Base-by-base conservation (phyloP, 495 filamentous ascomycete species). In the Rusavskia elegans region DNA sequence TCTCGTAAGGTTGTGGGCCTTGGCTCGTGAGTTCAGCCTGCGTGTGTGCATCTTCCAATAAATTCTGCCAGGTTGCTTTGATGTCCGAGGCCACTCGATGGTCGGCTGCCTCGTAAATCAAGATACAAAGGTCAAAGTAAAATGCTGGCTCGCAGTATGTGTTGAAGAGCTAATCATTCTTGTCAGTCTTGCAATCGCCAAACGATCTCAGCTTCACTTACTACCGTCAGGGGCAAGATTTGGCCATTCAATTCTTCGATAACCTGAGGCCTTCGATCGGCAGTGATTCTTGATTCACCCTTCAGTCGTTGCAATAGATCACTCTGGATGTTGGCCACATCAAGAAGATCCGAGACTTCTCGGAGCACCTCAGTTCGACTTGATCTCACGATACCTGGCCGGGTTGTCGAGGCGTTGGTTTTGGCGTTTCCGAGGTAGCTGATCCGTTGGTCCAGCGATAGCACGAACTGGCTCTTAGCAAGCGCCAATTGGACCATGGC, bases 271-370 rank as follows among this genome's bases (percentile, higher is more conserved):
- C 76, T 76, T 51, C 76, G 78, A 13, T 81, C 78, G 1, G 68
- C 62, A 5, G 66, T 58, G 38, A 95, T 73, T 37, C 92, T 79
- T 5, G 63, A 53, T 57, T 97, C 90, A 36, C 73, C 74, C 62
- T 75, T 82, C 41, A 99, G 63, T 40, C 84, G 74, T 66, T 89
- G 84, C 45, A 97, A 69, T 27, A 97, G 64, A 57, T 97, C 92
- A 59, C 94, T 86, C 65, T 99, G 92, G 55, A 99, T 87, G 57
- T 89, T 89, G 19, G 90, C 90, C 29, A 97, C 77, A 57, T 97
- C 93, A 27, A 99, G 78, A 10, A 95, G 74, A 57, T 89, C 89
- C 8, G 82, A 80, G 21, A 95, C 80, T 49, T 88, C 80, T 53
- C 90, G 83, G 32, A 87, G 72, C 27, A 97, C 73, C 25, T 83